Evolutionary conservation across 805 yeast genomes (phyloP), one percentile per base, ranked within the genome.

Genomic region (Lipomyces spencermartinsiae): DNA sequence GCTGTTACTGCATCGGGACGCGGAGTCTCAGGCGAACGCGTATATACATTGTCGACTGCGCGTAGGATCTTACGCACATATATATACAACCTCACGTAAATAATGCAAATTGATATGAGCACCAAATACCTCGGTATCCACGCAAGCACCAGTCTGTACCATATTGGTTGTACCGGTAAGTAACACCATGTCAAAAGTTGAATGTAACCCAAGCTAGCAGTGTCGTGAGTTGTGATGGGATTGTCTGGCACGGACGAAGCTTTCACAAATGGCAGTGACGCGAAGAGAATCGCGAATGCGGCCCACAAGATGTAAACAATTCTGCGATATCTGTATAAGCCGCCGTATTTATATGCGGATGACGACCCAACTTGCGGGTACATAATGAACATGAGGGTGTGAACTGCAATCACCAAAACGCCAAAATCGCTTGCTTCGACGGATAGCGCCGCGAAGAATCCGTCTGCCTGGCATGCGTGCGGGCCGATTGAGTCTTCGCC

Each of bases 121-220:
- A 93, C 85, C 66, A 85, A 78, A 76, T 87, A 92, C 61, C 97
- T 82, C 12, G 96, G 93, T 1, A 87, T 88, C 97, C 97, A 93
- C 71, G 92, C 86, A 61, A 93, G 79, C 1, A 82, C 92, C 53
- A 89, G 75, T 66, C 92, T 81, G 76, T 87, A 89, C 95, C 95
- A 92, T 7, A 83, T 75, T 0, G 96, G 96, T 1, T 79, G 70
- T 56, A 86, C 85, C 0, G 97, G 93, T 65, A 93, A 80, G 76
- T 89, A 92, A 76, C 97, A 89, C 93, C 92, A 90, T 69, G 88
- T 85, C 55, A 89, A 86, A 67, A 85, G 83, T 35, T 92, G 87
- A 49, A 79, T 76, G 76, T 89, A 92, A 1, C 71, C 72, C 49
- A 78, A 71, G 37, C 64, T 65, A 8, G 91, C 89, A 4, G 81